Conservation (phyloP, 2,329 filamentous ascomycete genomes). For the Aaosphaeria pasadenensis region DNA sequence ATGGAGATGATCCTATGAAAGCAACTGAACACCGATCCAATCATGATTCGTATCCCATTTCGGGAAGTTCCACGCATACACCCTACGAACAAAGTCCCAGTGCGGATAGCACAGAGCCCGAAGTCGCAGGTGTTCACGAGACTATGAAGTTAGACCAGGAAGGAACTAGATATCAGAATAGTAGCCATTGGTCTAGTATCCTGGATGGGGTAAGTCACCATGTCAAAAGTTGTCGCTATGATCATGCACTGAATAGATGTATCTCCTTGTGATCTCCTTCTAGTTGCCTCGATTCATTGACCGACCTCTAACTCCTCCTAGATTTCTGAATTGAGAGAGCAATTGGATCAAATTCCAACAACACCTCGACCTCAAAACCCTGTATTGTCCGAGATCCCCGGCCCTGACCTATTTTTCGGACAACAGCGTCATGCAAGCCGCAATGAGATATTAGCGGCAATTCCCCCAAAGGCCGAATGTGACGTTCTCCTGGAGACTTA, state of each 20-base stretch:
- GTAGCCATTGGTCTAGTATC: conserved; percentile 36
- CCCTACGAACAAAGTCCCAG: not conserved
- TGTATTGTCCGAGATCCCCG: conserved; percentile 10
- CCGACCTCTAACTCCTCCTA: conserved; percentile 1
- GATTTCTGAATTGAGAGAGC: conserved; percentile 31
- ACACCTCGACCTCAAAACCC: conserved; percentile 14
- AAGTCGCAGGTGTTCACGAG: conserved; percentile 22
- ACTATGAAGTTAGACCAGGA: conserved; percentile 26
- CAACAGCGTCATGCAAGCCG: conserved; percentile 22
- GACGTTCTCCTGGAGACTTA: conserved; percentile 22
- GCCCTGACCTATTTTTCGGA: conserved; percentile 30
- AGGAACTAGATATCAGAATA: conserved; percentile 28
- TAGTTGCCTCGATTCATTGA: too few relatives aligned
- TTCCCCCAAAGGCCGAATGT: conserved; percentile 22
- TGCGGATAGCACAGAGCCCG: conserved; percentile 9
- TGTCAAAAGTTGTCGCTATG: too few relatives aligned
- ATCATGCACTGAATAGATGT: not conserved
- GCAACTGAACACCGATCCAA: too few relatives aligned
- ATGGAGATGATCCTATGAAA: too few relatives aligned
- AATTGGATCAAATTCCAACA: conserved; percentile 27
- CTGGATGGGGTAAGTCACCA: conserved; percentile 27
- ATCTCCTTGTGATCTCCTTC: not conserved
- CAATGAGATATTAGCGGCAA: conserved; percentile 25
- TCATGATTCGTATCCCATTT: too few relatives aligned
- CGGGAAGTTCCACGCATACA: too few relatives aligned